A percentile compares a stretch with the other conserved stretches of the same genome.
Evolutionary conservation across 2,329 filamentous ascomycete genomes (phyloP).

Genomic region (Emergomyces orientalis): DNA sequence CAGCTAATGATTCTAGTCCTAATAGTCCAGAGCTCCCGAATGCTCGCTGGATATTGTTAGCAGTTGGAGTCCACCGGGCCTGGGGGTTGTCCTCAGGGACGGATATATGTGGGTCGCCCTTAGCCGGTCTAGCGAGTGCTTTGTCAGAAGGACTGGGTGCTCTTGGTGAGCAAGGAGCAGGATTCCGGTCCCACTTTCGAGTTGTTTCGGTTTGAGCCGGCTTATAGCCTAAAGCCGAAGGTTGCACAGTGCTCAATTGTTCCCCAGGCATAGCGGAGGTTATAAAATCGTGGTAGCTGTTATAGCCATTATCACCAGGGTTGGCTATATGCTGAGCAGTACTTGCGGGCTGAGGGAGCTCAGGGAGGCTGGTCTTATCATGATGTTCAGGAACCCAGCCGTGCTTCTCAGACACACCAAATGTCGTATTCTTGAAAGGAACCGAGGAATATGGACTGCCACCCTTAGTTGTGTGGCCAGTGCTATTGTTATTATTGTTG

Average conservation of each 20-base stretch:
- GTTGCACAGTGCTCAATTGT: background rate
- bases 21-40: background rate
- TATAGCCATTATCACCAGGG: background rate
- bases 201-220: background rate
- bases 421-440: too few relatives aligned
- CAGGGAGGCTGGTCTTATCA: background rate
- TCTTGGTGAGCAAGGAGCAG: constrained; percentile 10
- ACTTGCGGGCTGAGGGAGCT: background rate
- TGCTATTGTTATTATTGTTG: background rate
- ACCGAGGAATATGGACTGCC: background rate
- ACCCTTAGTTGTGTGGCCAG: background rate
- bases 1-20: background rate
- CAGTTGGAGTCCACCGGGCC: background rate
- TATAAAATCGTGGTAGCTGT: background rate
- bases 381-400: background rate
- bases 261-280: background rate
- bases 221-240: background rate
- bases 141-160: constrained; percentile 32
- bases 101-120: background rate
- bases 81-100: background rate
- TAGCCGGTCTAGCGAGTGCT: constrained; percentile 27
- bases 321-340: background rate
- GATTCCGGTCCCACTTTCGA: background rate
- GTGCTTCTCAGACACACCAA: background rate
- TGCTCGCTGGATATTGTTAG: background rate